Evolutionary conservation across 371 early-diverging fungal genomes (phyloP), one percentile per base, ranked within the genome.

Genomic region (Cokeromyces recurvatus): DNA sequence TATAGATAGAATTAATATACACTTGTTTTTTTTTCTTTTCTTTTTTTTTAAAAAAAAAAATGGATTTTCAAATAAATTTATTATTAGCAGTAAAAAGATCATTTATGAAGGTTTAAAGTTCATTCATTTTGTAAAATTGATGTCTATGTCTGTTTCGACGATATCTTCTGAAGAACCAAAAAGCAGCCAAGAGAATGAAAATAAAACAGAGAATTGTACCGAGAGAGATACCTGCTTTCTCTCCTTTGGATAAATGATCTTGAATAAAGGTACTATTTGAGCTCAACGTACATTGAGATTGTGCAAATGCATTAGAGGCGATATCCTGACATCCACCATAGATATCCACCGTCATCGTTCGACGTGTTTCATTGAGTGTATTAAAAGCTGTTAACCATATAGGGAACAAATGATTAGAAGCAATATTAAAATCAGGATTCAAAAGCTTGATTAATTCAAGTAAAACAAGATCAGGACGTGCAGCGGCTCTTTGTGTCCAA

Each of bases 391-490:
- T 34, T 1, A 55, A 2, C 55, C 55, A 55, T 0, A 55, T 14
- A 39, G 55, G 55, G 35, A 48, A 55, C 0, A 23, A 10, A 1
- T 7, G 8, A 0, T 27, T 29, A 4, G 32, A 21, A n/a, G 44
- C 11, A 1, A 55, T 20, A 6, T 10, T 34, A 27, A 38, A 37
- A 7, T 24, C 16, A n/a, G 44, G 44, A 45, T 55, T 27, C 1
- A 46, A 16, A 7, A 40, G 31, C 12, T 48, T 27, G 20, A 53
- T 49, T 15, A 64, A 17, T 31, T 59, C 48, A 15, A 48, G 34
- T 24, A 73, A 32, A 2, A 53, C 67, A 31, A 73, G 46, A 54
- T 73, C 73, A 32, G 73, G 73, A 21, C 73, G 59, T 14, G 66
- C 66, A 39, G 59, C 58, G 14, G 64, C 58, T 42, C 73, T 48